Evolutionary conservation across 257 asterid genomes (phyloP), one percentile per base, ranked within the genome.

Genomic region (Phtheirospermum japonicum): DNA sequence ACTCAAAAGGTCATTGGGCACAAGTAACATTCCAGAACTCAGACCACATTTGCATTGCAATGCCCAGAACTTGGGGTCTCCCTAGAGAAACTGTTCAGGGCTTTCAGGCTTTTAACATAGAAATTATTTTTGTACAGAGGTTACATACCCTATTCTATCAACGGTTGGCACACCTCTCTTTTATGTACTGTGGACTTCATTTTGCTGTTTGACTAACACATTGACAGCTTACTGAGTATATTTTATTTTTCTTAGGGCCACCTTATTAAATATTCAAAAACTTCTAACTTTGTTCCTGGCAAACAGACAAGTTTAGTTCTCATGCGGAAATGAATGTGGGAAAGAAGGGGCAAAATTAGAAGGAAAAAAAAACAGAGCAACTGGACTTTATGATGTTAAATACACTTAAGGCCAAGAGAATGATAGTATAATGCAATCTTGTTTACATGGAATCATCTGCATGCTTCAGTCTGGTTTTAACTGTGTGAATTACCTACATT

Each of bases 301-400:
- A 52, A 48, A 54, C 14, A 45, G 19, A 9, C 16, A n/a, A 30
- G 20, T 30, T 34, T 30, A 67, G 14, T 49, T 57, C 34, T 11
- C 18, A 16, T 9, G 69, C 10, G 54, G 61, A 66, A 59, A 39
- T 9, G 58, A 48, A 37, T 37, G 72, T 13, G 20, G 37, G 57
- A 42, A 17, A 65, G 48, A 36, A 32, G 6, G 69, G 46, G 40
- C 28, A 9, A 46, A 10, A 52, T 57, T 5, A 43, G 61, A n/a
- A n/a, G n/a, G n/a, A n/a, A n/a, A 9, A 64, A 54, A 30, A 49
- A 49, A 50, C 6, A 28, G 30, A n/a, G 45, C 9, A 33, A 8
- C 12, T 59, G 26, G 65, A 16, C 33, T 37, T 16, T 66, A 48
- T 19, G 58, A 63, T 67, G 61, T 51, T 11, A 55, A 20, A 61